Evolutionary conservation across 257 asterid genomes (phyloP).

Genomic region (Solanum commersonii): DNA sequence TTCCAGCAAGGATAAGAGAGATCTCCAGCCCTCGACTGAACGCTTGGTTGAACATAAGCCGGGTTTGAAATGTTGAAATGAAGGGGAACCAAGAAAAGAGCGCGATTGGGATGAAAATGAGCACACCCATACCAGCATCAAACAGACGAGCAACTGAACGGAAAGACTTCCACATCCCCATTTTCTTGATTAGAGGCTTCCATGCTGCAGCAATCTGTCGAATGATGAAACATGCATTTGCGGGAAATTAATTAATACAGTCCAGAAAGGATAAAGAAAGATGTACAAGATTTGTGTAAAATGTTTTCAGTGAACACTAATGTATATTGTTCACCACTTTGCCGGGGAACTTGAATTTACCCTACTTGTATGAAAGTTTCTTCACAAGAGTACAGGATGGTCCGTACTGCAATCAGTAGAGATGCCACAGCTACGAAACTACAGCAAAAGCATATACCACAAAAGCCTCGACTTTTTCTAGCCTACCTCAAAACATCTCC

Average conservation of each 20-base stretch:
- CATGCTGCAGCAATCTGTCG: slow-evolving; percentile 77
- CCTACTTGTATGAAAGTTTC: not conserved
- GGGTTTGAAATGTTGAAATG: slow-evolving; percentile 88
- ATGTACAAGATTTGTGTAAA: not conserved
- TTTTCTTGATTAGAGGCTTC: slow-evolving; percentile 83
- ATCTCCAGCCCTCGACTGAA: slow-evolving; percentile 95
- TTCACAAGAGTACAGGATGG: not conserved
- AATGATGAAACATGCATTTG: not conserved
- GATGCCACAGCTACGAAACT: not conserved
- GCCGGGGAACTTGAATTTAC: not conserved
- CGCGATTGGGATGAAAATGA: slow-evolving; percentile 81
- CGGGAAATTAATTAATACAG: not conserved
- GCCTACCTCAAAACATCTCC: not conserved
- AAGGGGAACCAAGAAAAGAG: slow-evolving; percentile 93
- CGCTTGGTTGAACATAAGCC: slow-evolving; percentile 98
- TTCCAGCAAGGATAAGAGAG: slow-evolving; percentile 94
- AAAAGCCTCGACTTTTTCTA: not conserved
- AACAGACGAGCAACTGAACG: slow-evolving; percentile 81
- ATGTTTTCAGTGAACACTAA: not conserved
- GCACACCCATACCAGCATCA: slow-evolving; percentile 86
- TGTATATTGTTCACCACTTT: too few relatives aligned
- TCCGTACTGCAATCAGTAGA: not conserved
- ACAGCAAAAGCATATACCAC: not conserved
- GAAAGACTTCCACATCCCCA: slow-evolving; percentile 87
- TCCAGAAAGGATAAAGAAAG: not conserved